Evolutionary conservation across 345 rosid species (phyloP).

Genomic region (Eucalyptus erythrocorys): DNA sequence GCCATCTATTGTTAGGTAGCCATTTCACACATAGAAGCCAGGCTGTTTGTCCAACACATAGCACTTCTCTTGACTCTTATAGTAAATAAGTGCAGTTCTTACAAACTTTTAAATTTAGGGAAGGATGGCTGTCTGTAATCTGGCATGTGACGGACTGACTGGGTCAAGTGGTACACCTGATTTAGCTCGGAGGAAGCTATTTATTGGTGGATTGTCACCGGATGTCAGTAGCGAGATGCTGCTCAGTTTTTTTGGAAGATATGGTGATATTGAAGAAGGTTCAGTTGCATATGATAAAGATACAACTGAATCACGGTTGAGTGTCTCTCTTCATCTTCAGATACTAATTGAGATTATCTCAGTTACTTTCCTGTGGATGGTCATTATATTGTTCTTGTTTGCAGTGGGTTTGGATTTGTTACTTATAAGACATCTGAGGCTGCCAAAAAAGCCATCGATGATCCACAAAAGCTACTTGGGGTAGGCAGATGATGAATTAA

Average conservation of each 20-base stretch:
- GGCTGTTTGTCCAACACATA: background rate
- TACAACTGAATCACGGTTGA: slow-evolving; percentile 58
- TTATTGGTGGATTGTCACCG: slow-evolving; percentile 54
- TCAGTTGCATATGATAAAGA: slow-evolving; percentile 70
- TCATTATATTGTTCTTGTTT: slow-evolving; percentile 1
- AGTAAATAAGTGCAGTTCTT: background rate
- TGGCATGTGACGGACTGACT: slow-evolving; percentile 53
- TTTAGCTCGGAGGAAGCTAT: slow-evolving; percentile 54
- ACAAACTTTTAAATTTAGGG: slow-evolving; percentile 20
- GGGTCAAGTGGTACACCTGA: slow-evolving; percentile 38
- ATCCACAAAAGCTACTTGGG: slow-evolving; percentile 51
- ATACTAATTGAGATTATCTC: background rate
- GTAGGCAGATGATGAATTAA: slow-evolving; percentile 10
- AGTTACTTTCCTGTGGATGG: background rate
- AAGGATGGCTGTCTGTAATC: slow-evolving; percentile 57
- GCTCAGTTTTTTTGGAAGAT: slow-evolving; percentile 32
- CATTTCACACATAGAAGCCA: background rate
- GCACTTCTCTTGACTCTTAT: background rate
- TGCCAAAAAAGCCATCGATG: slow-evolving; percentile 59
- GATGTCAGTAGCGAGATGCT: slow-evolving; percentile 55
- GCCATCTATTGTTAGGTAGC: background rate
- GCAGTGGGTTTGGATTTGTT: slow-evolving; percentile 72
- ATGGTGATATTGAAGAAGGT: slow-evolving; percentile 66
- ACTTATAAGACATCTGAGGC: slow-evolving; percentile 53
- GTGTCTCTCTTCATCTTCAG: background rate